Base-by-base conservation (phyloP, 352 stramenopile species). In the Globisporangium abappressorium region DNA sequence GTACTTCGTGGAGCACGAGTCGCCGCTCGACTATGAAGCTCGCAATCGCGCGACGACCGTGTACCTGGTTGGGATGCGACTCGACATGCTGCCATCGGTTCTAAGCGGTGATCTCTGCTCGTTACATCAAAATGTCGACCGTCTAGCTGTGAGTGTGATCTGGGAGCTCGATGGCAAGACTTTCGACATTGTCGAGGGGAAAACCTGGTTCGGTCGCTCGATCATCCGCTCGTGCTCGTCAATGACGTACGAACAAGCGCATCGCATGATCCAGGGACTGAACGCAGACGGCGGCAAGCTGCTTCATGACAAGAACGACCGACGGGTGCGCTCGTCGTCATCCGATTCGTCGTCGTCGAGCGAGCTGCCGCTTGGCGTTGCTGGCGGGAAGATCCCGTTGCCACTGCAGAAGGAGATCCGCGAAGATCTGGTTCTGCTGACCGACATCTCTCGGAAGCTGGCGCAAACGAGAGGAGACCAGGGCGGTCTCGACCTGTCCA, bases 1-100 rank as follows among this genome's bases (percentile, higher is more conserved):
- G 47, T 97, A 99, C 77, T 99, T 99, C 72, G 97, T 99, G 5
- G 70, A 93, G 46, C 87, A 98, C 59, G 96, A 89, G n/a, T 98
- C 89, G 26, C 85, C 97, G 1, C 90, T 99, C 24, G 98, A 99
- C 77, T 78, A 96, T 26, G 98, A 99, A 80, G 93, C 88, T 2
- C 83, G 84, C 22, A 80, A 71, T 38, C 86, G 88, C n/a, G 84
- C 75, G 1, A 99, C 97, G 28, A 99, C 96, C 0, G 98, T 98
- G 1, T 99, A 99, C 78, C 87, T 99, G 26, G 98, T 99, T 6
- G 97, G 99, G 33, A 88, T 93, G 72, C 83, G 86, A 0, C 77
- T 97, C 43, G 93, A 98, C 70, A 98, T 98, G 94, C 75, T 98
- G 51, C 94, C 94, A 3, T 82, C 84, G 1, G 78, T 98, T 22